Evolutionary conservation across 139 green algal species (phyloP).

Genomic region (Auxenochlorella protothecoides): DNA sequence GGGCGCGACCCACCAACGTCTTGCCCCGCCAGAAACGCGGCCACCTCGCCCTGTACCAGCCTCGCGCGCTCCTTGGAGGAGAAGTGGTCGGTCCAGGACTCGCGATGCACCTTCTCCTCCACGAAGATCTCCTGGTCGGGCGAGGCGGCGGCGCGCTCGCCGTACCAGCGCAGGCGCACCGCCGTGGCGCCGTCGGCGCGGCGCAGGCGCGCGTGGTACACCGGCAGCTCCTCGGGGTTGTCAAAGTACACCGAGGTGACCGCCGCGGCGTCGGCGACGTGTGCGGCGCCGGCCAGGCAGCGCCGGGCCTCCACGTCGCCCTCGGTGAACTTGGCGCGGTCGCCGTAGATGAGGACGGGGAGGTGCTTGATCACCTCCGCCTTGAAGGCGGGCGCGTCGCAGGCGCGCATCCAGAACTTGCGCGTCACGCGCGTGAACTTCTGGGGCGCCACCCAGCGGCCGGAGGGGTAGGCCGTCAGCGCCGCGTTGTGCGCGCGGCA

Average conservation of each 20-base stretch:
- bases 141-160: neutral
- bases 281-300: neutral
- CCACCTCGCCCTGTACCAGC: constrained; percentile 26
- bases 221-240: constrained; percentile 25
- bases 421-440: constrained; percentile 52
- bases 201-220: constrained; percentile 55
- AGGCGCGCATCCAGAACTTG: constrained; percentile 70
- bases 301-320: neutral
- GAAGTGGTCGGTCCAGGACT: constrained; percentile 52
- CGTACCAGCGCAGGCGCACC: constrained; percentile 55
- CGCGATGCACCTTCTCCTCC: constrained; percentile 74
- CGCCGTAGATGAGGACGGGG: constrained; percentile 68
- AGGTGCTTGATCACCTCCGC: constrained; percentile 53
- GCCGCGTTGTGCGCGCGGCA: constrained; percentile 1
- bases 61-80: constrained; percentile 55
- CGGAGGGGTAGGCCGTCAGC: neutral
- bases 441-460: constrained; percentile 24
- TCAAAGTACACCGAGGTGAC: constrained; percentile 68
- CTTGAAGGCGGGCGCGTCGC: constrained; percentile 52
- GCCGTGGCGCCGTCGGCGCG: constrained; percentile 47
- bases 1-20: constrained; percentile 6
- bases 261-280: neutral
- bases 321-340: constrained; percentile 16
- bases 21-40: constrained; percentile 66
- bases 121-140: constrained; percentile 56